Evolutionary conservation across 345 rosid species (phyloP).

Genomic region (Toxicodendron radicans): DNA sequence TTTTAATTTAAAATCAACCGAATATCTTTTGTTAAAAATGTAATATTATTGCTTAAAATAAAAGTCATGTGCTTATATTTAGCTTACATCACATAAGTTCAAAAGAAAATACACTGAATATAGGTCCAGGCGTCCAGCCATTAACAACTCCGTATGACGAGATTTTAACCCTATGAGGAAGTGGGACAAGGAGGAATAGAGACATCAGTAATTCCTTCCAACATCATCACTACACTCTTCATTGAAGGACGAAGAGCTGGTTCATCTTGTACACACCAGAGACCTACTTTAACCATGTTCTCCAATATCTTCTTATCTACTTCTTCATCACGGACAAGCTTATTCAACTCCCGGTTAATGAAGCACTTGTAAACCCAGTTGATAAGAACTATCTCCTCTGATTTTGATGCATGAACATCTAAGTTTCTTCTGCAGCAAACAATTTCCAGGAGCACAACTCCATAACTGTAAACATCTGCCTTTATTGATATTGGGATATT

Average conservation of each 20-base stretch:
- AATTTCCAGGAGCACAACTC: not conserved
- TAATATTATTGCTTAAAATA: too few relatives aligned
- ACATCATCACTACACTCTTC: not conserved
- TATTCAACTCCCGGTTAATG: not conserved
- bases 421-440: not conserved
- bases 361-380: constrained; percentile 9
- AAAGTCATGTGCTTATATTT: too few relatives aligned
- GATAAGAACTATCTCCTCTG: not conserved
- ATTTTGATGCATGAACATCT: not conserved
- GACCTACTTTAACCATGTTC: constrained; percentile 1
- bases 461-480: constrained; percentile 21
- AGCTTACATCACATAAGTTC: too few relatives aligned
- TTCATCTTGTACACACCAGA: constrained; percentile 4
- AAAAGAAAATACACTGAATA: too few relatives aligned
- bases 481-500: constrained; percentile 9
- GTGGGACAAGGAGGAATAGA: not conserved
- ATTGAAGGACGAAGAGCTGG: not conserved
- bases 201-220: not conserved
- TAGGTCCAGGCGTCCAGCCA: too few relatives aligned
- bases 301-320: not conserved
- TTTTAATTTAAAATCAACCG: too few relatives aligned
- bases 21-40: too few relatives aligned
- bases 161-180: not conserved
- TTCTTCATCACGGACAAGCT: not conserved
- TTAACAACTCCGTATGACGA: not conserved